Evolutionary conservation across 1,284 basidiomycete genomes (phyloP).

Genomic region (Sanguinoderma infundibulare): DNA sequence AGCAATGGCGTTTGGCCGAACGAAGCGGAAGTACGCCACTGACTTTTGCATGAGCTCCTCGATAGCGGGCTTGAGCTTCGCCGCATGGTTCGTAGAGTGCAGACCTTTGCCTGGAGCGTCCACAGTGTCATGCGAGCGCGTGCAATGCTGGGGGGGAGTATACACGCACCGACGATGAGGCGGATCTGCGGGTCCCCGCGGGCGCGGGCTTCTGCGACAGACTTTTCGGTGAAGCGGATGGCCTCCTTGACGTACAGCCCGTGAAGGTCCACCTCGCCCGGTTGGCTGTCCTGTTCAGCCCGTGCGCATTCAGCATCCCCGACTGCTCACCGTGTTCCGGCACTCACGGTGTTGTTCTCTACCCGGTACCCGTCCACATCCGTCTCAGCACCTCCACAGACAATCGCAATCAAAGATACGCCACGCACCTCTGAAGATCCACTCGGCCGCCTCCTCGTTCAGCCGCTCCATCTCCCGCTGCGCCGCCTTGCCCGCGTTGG

Average conservation of each 20-base stretch:
- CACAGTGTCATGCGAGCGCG: neutral
- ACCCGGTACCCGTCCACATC: neutral
- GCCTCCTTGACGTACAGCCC: conserved; percentile 95
- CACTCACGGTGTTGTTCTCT: conserved; percentile 84
- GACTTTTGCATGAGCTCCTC: conserved; percentile 86
- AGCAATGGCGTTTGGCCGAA: neutral
- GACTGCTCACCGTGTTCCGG: neutral
- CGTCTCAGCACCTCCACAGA: neutral
- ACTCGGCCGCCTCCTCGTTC: conserved; percentile 86
- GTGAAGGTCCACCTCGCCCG: conserved; percentile 87
- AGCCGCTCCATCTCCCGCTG: conserved; percentile 81
- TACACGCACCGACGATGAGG: conserved; percentile 81
- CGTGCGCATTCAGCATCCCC: conserved; percentile 1
- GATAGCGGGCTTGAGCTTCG: conserved; percentile 94
- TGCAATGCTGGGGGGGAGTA: neutral
- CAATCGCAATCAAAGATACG: neutral
- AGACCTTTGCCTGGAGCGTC: conserved; percentile 61
- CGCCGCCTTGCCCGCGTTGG: conserved; percentile 83
- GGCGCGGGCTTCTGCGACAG: conserved; percentile 70
- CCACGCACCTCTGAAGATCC: conserved; percentile 80
- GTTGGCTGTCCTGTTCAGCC: conserved; percentile 60
- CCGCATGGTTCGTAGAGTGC: conserved; percentile 80
- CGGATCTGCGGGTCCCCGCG: conserved; percentile 74
- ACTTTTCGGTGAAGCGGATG: conserved; percentile 70
- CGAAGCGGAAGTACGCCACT: conserved; percentile 27